Base-by-base conservation (phyloP, 208 protist species). In the Trypanosoma lewisi region DNA sequence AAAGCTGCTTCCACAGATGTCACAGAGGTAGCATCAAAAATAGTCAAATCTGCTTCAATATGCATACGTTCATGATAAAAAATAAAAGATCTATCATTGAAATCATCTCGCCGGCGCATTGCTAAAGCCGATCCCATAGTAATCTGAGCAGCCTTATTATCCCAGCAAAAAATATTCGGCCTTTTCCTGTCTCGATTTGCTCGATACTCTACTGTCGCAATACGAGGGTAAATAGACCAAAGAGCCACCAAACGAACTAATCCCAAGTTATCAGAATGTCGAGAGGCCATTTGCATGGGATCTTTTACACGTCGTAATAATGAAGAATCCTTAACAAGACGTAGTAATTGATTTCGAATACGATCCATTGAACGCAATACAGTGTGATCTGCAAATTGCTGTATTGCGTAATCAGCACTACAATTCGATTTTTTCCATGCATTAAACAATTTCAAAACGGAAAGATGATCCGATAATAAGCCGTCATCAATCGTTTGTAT, bases 1-100 rank as follows among this genome's bases (percentile, higher is more conserved):
- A 95, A 66, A 12, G 82, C 62, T 11, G 81, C 68, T 48, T 95
- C 85, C 4, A 92, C 60, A 2, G 85, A 80, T 3, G 86, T 89
- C 25, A 91, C 71, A 19, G 75, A 60, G 7, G 84, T 83, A 17
- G 79, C 77, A 57, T 96, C 89, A 75, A 87, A 87, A 17, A 96
- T 31, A 44, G 75, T 91, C 36, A 96, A 75, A 44, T 72, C 62
- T n/a, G 79, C 73, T 60, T 93, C 86, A 19, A 93, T 51, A 45
- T 83, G 76, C 82, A 93, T 93, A 11, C 89, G 77, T 63, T 90
- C 86, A 71, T 84, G 85, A 54, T 87, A 93, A 61, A 82, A 71
- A 27, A 92, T 64, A 75, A 92, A 96, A 4, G 67, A 73, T 30
- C 71, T 58, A 9, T 64, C 37, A 31, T 44, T 28, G 50, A 89